Evolutionary conservation across 805 yeast species (phyloP).

Genomic region (Suhomyces vadensis): DNA sequence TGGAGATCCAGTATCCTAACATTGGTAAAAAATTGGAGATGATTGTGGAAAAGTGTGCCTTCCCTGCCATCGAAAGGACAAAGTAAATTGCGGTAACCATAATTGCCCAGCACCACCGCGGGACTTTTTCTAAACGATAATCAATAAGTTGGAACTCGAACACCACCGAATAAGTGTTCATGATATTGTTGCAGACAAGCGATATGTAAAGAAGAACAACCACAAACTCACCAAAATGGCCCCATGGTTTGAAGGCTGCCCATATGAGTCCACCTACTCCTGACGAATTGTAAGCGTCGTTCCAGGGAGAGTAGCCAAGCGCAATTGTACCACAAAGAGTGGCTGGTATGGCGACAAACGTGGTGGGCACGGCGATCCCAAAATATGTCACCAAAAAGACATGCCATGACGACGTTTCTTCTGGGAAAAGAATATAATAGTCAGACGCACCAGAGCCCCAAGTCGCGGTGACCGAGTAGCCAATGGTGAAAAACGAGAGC

Average conservation of each 20-base stretch:
- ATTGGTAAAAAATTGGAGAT: conserved; percentile 82
- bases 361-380: conserved; percentile 52
- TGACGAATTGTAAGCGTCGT: conserved; percentile 48
- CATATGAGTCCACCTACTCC: conserved; percentile 79
- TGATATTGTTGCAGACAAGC: conserved; percentile 75
- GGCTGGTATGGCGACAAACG: conserved; percentile 75
- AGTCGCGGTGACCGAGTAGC: conserved; percentile 37
- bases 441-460: conserved; percentile 40
- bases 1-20: conserved; percentile 90
- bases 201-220: conserved; percentile 70
- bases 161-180: conserved; percentile 81
- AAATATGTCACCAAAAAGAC: conserved; percentile 30
- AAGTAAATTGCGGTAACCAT: conserved; percentile 62
- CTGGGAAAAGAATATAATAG: conserved; percentile 35
- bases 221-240: conserved; percentile 75
- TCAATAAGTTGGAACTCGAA: conserved; percentile 72
- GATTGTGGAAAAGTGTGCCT: conserved; percentile 68
- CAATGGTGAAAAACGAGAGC: conserved; percentile 37
- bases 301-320: conserved; percentile 56
- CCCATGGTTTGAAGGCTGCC: conserved; percentile 70
- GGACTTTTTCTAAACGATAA: conserved; percentile 53
- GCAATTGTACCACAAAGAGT: conserved; percentile 70
- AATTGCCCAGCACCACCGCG: conserved; percentile 77
- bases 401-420: conserved; percentile 25
- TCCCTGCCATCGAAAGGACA: conserved; percentile 74